Evolutionary conservation across 2,329 filamentous ascomycete genomes (phyloP).

Genomic region (Neopestalotiopsis rosae): DNA sequence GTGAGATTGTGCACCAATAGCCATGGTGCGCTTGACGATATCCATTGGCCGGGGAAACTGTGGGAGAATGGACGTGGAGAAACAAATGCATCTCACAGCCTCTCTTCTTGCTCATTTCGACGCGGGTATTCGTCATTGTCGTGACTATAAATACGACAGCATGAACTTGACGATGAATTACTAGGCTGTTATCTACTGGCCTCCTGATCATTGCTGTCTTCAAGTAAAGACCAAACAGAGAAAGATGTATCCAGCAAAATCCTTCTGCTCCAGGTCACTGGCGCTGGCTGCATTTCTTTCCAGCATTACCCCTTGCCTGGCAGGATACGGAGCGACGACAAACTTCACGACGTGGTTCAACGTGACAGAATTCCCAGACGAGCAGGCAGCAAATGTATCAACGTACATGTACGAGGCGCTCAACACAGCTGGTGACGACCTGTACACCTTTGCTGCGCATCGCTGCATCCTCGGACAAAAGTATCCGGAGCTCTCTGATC

Average conservation of each 20-base stretch:
- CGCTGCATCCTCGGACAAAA: conserved; percentile 11
- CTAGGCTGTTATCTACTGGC: not conserved
- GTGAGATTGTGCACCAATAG: not conserved
- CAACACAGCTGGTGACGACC: not conserved
- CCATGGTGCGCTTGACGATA: not conserved
- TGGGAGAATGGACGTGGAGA: not conserved
- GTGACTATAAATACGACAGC: not conserved
- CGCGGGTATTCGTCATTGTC: not conserved
- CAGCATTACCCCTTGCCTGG: not conserved
- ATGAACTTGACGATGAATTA: not conserved
- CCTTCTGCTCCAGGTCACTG: not conserved
- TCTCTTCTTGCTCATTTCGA: not conserved
- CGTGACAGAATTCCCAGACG: conserved; percentile 6
- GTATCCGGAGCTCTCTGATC: not conserved
- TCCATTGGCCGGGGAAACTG: not conserved
- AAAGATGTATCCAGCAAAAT: not conserved
- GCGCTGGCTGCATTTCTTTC: not conserved
- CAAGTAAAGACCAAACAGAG: not conserved
- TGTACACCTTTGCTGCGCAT: not conserved
- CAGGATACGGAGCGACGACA: not conserved
- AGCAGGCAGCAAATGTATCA: conserved; percentile 12
- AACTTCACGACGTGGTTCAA: conserved; percentile 16
- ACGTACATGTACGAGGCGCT: conserved; percentile 5
- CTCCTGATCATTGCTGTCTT: not conserved
- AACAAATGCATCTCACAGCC: not conserved